Conservation (phyloP, 129 eudicot species). For the Centrapalus pauciflorus region DNA sequence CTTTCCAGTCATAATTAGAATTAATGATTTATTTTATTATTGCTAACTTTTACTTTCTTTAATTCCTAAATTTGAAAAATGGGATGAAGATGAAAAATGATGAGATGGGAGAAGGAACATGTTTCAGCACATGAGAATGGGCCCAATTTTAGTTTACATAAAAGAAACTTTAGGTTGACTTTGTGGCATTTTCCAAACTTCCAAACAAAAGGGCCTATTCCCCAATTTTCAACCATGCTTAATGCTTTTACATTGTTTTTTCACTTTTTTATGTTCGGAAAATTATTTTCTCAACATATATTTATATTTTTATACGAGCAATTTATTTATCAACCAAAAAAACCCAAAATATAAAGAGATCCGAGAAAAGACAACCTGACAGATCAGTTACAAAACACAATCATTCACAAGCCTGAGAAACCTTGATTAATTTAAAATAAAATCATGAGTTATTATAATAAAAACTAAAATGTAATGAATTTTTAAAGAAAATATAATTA, state of each 20-base stretch:
- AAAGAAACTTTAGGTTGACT: conserved; percentile 31
- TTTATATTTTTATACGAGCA: too few relatives aligned
- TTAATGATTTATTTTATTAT: not conserved
- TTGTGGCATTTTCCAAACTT: conserved; percentile 30
- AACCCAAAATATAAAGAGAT: too few relatives aligned
- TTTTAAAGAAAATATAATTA: too few relatives aligned
- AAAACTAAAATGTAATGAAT: too few relatives aligned
- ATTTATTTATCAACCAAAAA: too few relatives aligned
- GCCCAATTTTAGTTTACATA: conserved; percentile 24
- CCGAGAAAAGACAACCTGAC: too few relatives aligned
- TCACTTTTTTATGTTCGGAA: not conserved
- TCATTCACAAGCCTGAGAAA: too few relatives aligned
- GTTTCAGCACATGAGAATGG: conserved; percentile 31
- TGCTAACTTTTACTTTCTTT: not conserved
- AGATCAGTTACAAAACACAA: too few relatives aligned
- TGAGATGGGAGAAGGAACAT: conserved; percentile 17
- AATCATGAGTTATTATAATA: too few relatives aligned
- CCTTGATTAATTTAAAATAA: too few relatives aligned
- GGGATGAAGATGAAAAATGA: conserved; percentile 19
- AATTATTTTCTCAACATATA: too few relatives aligned
- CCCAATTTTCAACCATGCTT: conserved; percentile 5
- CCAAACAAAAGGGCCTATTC: conserved; percentile 27
- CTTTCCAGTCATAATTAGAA: not conserved
- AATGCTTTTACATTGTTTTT: not conserved
- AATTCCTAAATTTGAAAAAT: not conserved